These are phyloP conservation scores for Phlebiopsis gigantea DNA, from an alignment of 768 basidiomycete genomes.

Conservation along the genomic window DNA sequence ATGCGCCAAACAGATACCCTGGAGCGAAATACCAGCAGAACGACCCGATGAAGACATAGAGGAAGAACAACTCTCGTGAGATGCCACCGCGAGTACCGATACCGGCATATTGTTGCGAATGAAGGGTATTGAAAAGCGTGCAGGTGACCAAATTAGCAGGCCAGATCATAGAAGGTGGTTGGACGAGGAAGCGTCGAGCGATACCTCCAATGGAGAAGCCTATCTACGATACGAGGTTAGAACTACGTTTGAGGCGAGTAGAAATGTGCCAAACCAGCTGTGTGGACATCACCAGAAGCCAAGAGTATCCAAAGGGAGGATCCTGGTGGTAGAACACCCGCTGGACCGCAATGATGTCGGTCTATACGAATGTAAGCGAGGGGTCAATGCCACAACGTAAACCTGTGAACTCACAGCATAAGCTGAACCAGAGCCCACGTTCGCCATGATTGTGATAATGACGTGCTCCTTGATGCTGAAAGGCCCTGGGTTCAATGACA, in stretches of 20 bases:
- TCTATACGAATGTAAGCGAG: constrained; percentile 21
- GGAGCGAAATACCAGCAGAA: constrained; percentile 31
- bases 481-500: constrained; percentile 65
- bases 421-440: constrained; percentile 52
- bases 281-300: constrained; percentile 18
- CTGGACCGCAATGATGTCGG: constrained; percentile 71
- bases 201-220: constrained; percentile 27
- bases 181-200: constrained; percentile 29
- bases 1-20: constrained; percentile 24
- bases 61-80: constrained; percentile 52
- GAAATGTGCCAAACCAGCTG: constrained; percentile 12
- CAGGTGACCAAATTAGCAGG: constrained; percentile 63
- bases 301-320: constrained; percentile 29
- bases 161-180: constrained; percentile 41
- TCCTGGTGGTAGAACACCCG: constrained; percentile 55
- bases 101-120: constrained; percentile 51
- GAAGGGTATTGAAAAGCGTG: constrained; percentile 67
- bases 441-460: constrained; percentile 63
- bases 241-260: not conserved
- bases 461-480: constrained; percentile 78
- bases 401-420: constrained; percentile 42
- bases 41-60: constrained; percentile 41
- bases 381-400: not conserved
- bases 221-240: constrained; percentile 4
- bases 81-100: constrained; percentile 49